Base-by-base conservation (phyloP, 177 flowering plant species). In the Vitis hybrid region DNA sequence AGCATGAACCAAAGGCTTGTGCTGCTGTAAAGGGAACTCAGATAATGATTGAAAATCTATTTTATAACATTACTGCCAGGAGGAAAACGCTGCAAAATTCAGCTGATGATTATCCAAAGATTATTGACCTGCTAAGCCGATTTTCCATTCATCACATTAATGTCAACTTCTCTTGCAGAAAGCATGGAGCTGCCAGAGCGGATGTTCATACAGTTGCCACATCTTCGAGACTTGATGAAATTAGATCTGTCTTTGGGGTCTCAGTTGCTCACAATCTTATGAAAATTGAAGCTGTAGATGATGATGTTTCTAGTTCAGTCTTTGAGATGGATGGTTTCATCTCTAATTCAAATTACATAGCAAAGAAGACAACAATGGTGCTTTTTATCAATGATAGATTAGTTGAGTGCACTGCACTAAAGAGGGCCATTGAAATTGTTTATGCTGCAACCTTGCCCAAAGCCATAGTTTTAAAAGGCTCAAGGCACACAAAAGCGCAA, bases 1-100 rank as follows among this genome's bases (percentile, higher is more conserved):
- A 90, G 82, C 82, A 86, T 77, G 92, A 90, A 74, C 97, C 99
- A 1, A 92, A 82, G 80, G 81, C 98, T 57, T 95, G 99, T 76
- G 99, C 99, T 74, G 98, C 99, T 68, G 99, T 95, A 20, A 93
- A 93, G 82, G 99, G 99, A 69, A 93, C 99, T 67, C 99, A 91
- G 81, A 88, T 93, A 71, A 82, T 84, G 99, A 86, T 93, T 70
- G 99, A 95, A 79, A 95, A 95, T 77, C 79, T 95, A 55, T 95
- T 95, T 76, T 93, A 93, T 61, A 95, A 95, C 80, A 91, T 95
- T 98, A 75, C 73, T 77, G 98, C 99, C 78, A 78, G 99, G 75
- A 90, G 87, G 85, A 95, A 95, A 80, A 85, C 92, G 18, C 80
- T 93, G 68, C 97, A 90, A 79, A 93, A 83, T 71, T 85, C 99